phyloP scores from a whole-genome alignment of 352 stramenopile species.

The Lagenidium sp. region DNA sequence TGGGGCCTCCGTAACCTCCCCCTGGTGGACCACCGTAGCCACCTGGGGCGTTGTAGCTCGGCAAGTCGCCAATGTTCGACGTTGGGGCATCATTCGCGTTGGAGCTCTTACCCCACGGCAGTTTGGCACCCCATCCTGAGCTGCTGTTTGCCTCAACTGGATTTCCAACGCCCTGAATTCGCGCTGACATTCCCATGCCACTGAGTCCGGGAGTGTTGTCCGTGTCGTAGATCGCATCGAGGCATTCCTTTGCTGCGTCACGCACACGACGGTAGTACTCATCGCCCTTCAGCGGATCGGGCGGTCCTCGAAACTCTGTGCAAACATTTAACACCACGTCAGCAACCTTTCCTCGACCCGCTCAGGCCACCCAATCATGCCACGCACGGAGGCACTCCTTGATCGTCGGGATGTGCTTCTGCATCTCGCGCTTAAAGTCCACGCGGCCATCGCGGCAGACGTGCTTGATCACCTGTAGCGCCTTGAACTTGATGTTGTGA shows the following conservation, averaged over 20 bases:
- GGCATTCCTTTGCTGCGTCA: conserved; percentile 89
- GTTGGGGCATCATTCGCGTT: conserved; percentile 43
- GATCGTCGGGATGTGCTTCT: conserved; percentile 85
- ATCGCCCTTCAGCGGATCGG: conserved; percentile 92
- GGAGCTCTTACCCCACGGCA: conserved; percentile 52
- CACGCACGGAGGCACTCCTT: conserved; percentile 88
- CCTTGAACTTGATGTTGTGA: conserved; percentile 94
- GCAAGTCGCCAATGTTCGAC: conserved; percentile 45
- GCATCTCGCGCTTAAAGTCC: conserved; percentile 90
- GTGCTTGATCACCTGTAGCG: conserved; percentile 91
- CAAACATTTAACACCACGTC: conserved; percentile 1
- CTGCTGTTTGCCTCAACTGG: conserved; percentile 27
- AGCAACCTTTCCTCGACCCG: background rate
- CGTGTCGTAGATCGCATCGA: conserved; percentile 93
- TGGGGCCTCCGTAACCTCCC: conserved; percentile 6
- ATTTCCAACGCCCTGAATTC: conserved; percentile 73
- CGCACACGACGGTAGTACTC: conserved; percentile 90
- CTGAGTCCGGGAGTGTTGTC: conserved; percentile 51
- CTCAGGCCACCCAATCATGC: background rate
- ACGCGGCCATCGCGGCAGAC: conserved; percentile 83
- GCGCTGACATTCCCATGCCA: conserved; percentile 72
- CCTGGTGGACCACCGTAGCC: conserved; percentile 24
- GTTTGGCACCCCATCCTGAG: conserved; percentile 65
- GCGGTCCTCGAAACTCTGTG: conserved; percentile 83
- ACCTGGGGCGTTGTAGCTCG: conserved; percentile 37